Evolutionary conservation across 2,329 filamentous ascomycete genomes (phyloP), one percentile per base, ranked within the genome.

Genomic region (Cladosporium cucumerinum): DNA sequence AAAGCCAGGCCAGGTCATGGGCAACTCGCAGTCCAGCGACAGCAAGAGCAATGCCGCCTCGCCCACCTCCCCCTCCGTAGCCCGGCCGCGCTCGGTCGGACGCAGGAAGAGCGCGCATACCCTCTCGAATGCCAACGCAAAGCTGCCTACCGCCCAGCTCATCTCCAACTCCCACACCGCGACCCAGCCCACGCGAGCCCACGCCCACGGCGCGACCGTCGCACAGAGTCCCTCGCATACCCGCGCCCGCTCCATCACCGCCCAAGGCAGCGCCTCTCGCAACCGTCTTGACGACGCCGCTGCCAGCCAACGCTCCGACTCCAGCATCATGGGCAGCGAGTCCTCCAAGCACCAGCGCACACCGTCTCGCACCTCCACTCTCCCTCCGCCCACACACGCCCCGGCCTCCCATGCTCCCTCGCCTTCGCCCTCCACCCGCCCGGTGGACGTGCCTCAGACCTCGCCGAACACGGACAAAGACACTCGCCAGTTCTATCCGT

Each of bases 201-300:
- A 71, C 49, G 69, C 71, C 21, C 61, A 58, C 34, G 49, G 49
- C 49, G 69, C 66, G 57, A 65, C 61, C 64, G 62, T 67, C 61
- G 61, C 64, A 52, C 57, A 60, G 21, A 61, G 68, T 60, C 46
- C 66, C 48, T 66, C 66, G 25, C 71, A 72, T 65, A 67, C 71
- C 28, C 71, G 72, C 59, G 69, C 70, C n/a, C 71, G 71, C 32
- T 75, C 72, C 49, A 71, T 69, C 39, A 74, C 72, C 78, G 18
- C 65, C 59, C 39, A 52, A 55, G 25, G 34, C 66, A 25, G 59
- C 64, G 54, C 54, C n/a, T 25, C 57, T 32, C 57, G 49, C 23
- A 34, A 49, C 16, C 52, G 36, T 8, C 55, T 36, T n/a, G 57
- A 65, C 30, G 57, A 65, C 49, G 28, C 63, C 26, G 46, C 63